Percentiles rank a stretch among this genome's conserved stretches.
These are phyloP conservation scores for Leptodermis oblonga DNA, from an alignment of 257 asterid genomes.

Conservation along the genomic window DNA sequence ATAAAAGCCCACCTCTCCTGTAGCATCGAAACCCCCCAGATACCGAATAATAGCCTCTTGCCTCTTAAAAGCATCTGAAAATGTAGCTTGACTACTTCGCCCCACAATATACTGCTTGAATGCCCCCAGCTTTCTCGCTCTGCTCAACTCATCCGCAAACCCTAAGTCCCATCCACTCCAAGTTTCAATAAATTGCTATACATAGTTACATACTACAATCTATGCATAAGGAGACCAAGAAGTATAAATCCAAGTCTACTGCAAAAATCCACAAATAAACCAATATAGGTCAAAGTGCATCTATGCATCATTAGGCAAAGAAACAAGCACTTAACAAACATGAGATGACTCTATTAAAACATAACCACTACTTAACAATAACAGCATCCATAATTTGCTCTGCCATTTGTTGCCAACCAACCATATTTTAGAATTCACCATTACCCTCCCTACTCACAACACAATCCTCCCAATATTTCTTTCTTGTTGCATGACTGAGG, in stretches of 20 bases:
- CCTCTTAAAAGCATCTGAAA: conserved; percentile 65
- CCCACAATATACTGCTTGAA: conserved; percentile 73
- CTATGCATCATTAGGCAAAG: neutral
- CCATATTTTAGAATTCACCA: neutral
- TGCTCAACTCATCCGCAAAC: conserved; percentile 80
- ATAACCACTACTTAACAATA: neutral
- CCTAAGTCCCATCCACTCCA: conserved; percentile 30
- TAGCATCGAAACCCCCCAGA: conserved; percentile 69
- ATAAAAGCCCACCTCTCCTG: conserved; percentile 58
- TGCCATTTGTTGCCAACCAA: neutral
- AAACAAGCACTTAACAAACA: neutral
- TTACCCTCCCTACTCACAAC: neutral
- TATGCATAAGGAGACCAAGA: too few relatives aligned
- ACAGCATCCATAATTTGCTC: neutral
- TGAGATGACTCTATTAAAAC: neutral
- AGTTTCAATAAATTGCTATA: neutral
- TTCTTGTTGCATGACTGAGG: neutral
- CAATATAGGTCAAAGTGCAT: neutral
- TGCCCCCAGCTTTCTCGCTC: conserved; percentile 63
- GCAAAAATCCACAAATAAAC: neutral
- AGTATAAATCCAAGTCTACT: neutral
- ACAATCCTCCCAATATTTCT: neutral
- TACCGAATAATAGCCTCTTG: conserved; percentile 73
- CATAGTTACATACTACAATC: neutral
- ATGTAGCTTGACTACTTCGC: conserved; percentile 67